Percentiles rank a stretch among this genome's conserved stretches.
phyloP scores from a whole-genome alignment of 2,329 filamentous ascomycete genomes.

The Cercospora janseana region DNA sequence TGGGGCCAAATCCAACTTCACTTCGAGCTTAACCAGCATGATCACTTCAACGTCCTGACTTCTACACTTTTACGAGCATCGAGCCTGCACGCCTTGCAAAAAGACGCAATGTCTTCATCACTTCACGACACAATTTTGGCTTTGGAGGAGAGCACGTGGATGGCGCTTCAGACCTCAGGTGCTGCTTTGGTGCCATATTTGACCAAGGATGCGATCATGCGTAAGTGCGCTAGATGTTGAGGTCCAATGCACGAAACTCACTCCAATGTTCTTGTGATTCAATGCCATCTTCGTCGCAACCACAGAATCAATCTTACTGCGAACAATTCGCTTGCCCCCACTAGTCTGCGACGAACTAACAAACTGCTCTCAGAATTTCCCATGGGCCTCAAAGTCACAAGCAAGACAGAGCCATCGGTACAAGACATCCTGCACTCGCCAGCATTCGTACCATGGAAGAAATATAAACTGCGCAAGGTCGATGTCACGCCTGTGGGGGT shows the following conservation, averaged over 20 bases:
- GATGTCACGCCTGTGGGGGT: slow-evolving; percentile 31
- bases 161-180: slow-evolving; percentile 29
- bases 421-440: slow-evolving; percentile 31
- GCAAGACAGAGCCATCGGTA: slow-evolving; percentile 29
- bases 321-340: no score
- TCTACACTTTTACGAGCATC: background rate
- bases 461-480: slow-evolving; percentile 30
- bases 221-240: no score
- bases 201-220: slow-evolving; percentile 32
- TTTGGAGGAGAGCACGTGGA: slow-evolving; percentile 35
- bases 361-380: no score
- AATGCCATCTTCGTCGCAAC: no score
- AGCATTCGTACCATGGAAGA: slow-evolving; percentile 35
- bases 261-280: no score
- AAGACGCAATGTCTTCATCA: slow-evolving; percentile 18
- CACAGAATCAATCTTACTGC: no score
- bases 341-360: no score
- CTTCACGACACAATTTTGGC: slow-evolving; percentile 28
- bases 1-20: slow-evolving; percentile 4
- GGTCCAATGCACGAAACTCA: no score
- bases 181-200: slow-evolving; percentile 31
- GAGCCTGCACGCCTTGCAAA: background rate
- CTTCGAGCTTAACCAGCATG: background rate
- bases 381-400: slow-evolving; percentile 32
- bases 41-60: background rate